phyloP scores from a whole-genome alignment of 2,329 filamentous ascomycete genomes.

The Trichoderma sp. region DNA sequence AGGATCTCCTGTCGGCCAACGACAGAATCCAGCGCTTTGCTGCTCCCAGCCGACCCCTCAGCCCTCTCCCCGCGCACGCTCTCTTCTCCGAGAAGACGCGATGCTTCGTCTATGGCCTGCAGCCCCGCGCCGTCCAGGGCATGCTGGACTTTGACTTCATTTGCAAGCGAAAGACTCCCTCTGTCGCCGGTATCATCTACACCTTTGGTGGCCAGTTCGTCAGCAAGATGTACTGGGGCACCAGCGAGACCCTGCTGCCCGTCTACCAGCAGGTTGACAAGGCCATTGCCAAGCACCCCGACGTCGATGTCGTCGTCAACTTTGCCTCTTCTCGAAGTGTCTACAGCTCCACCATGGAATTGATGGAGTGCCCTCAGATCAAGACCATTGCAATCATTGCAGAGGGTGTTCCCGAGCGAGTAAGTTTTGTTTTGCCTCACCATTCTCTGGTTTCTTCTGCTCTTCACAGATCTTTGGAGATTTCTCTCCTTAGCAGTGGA shows the following conservation, averaged over 20 bases:
- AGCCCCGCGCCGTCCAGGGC: conserved; percentile 87
- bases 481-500: not conserved
- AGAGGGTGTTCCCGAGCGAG: conserved; percentile 96
- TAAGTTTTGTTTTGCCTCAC: conserved; percentile 47
- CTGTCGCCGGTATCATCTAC: conserved; percentile 99
- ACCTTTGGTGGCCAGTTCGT: conserved; percentile 99
- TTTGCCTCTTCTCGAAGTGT: conserved; percentile 98
- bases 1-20: conserved; percentile 70
- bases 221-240: conserved; percentile 99
- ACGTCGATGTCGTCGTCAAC: conserved; percentile 98
- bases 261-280: conserved; percentile 95
- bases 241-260: conserved; percentile 95
- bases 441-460: not conserved
- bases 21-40: conserved; percentile 98
- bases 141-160: conserved; percentile 99
- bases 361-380: conserved; percentile 96
- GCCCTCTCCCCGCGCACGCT: conserved; percentile 80
- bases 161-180: conserved; percentile 96
- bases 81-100: conserved; percentile 99
- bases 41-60: conserved; percentile 87
- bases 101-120: conserved; percentile 99
- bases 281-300: conserved; percentile 92
- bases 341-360: conserved; percentile 96
- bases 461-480: not conserved
- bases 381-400: conserved; percentile 99